Percentiles rank a stretch among this genome's conserved stretches.
phyloP scores from a whole-genome alignment of 164 flowering plant species.

The Umbilicus rupestris region DNA sequence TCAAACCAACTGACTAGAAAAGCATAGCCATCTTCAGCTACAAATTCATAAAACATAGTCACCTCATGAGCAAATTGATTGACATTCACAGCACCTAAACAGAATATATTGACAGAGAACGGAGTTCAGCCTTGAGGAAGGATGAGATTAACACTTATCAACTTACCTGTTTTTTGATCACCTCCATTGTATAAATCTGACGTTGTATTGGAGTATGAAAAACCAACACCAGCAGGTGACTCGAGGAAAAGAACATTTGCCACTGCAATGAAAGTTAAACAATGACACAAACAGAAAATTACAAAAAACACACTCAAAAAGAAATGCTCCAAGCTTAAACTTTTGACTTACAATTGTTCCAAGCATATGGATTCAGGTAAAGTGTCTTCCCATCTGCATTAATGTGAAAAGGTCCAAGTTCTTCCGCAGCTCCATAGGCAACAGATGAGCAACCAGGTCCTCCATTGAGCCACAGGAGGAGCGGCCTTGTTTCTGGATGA shows the following conservation, averaged over 20 bases:
- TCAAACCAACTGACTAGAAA: conserved; percentile 87
- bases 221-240: conserved; percentile 98
- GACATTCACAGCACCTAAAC: too few species aligned
- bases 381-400: conserved; percentile 69
- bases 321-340: background rate
- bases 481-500: conserved; percentile 50
- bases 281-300: background rate
- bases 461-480: conserved; percentile 92
- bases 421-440: conserved; percentile 90
- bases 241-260: conserved; percentile 93
- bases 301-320: background rate
- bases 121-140: conserved; percentile 33
- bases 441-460: conserved; percentile 98
- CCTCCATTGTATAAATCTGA: conserved; percentile 71
- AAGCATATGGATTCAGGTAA: conserved; percentile 61
- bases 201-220: conserved; percentile 75
- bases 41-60: conserved; percentile 23
- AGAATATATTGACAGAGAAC: conserved; percentile 37
- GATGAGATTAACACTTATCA: background rate
- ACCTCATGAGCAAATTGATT: background rate
- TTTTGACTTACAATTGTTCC: conserved; percentile 67
- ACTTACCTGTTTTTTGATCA: conserved; percentile 75
- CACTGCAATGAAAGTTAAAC: conserved; percentile 37
- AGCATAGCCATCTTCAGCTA: conserved; percentile 87
- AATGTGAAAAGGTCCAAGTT: conserved; percentile 81